Base-by-base conservation (phyloP, 768 basidiomycete species). In the Suillus alpinus region DNA sequence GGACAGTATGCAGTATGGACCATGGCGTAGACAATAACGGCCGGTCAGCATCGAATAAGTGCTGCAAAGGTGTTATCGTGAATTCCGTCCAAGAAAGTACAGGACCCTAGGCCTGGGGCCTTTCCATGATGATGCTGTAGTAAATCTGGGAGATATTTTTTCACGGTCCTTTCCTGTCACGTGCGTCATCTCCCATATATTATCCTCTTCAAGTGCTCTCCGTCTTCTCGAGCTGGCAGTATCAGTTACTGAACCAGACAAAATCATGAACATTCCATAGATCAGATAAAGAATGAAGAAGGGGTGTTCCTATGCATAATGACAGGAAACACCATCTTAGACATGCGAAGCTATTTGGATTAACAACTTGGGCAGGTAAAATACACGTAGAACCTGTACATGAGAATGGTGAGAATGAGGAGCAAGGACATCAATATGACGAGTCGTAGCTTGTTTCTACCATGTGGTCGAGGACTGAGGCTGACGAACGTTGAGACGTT, bases 251-350 rank as follows among this genome's bases (percentile, higher is more conserved):
- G 41, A 81, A 76, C 58, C 80, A 80, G 56, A 82, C 70, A 26
- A 79, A 65, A 34, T 73, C 61, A 60, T 77, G n/a, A 31, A 57
- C 76, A 46, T 81, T 76, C 83, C 83, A 85, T 26, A 86, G 65
- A 47, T 78, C 78, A 36, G 76, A 74, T 26, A 85, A 63, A 20
- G 75, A 70, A 32, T 71, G 73, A 51, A 78, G 73, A 41, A 86
- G 71, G 5, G 84, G 74, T 2, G 75, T 74, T 32, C 88, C 88
- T 60, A 89, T 69, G 74, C 88, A 88, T 7, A 87, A 88, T 37
- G 86, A 87, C 55, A 89, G 71, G 61, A 88, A 71, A 67, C 88
- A 90, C 85, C 88, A 88, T 44, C 80, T 78, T 7, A 88, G 67
- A 32, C 81, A 75, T 14, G 80, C 78, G 41, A 81, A 69, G 41